A percentile compares a stretch with the other conserved stretches of the same genome.
Evolutionary conservation across 768 basidiomycete genomes (phyloP).

Genomic region (Paxillus rubicundulus): DNA sequence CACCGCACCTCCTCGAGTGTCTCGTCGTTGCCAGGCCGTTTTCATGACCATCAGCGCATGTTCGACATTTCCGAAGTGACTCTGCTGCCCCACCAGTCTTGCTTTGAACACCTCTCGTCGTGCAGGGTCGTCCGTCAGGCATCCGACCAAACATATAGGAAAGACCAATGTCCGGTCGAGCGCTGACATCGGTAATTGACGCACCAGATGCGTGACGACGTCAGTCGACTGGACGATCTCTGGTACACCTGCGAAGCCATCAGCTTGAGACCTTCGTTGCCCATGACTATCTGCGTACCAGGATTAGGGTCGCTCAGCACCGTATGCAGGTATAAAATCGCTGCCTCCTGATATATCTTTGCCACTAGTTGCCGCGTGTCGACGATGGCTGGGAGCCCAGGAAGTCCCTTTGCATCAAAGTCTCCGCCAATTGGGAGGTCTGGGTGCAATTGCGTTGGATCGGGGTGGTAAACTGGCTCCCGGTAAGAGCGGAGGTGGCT

Average conservation of each 20-base stretch:
- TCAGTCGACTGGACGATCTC: constrained; percentile 65
- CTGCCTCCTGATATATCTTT: constrained; percentile 63
- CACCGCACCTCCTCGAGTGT: constrained; percentile 48
- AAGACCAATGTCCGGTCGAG: constrained; percentile 69
- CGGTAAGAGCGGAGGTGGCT: constrained; percentile 52
- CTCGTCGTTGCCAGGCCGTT: constrained; percentile 66
- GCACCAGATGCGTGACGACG: constrained; percentile 49
- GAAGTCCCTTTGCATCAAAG: constrained; percentile 20
- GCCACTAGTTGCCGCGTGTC: constrained; percentile 49
- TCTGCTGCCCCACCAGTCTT: constrained; percentile 53
- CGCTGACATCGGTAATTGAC: constrained; percentile 53
- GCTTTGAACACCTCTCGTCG: constrained; percentile 58
- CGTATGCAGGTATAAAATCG: constrained; percentile 66
- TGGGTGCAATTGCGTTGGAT: constrained; percentile 42
- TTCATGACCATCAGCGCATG: constrained; percentile 64
- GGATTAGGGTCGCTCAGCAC: constrained; percentile 67
- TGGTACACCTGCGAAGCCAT: constrained; percentile 53
- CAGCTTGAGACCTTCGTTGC: background rate
- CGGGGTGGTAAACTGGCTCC: constrained; percentile 31
- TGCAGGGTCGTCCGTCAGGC: constrained; percentile 64
- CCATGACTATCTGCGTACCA: constrained; percentile 42
- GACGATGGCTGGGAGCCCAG: constrained; percentile 32
- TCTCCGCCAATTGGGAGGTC: constrained; percentile 30
- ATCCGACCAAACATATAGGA: constrained; percentile 71
- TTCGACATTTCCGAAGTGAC: constrained; percentile 57